A percentile compares a stretch with the other conserved stretches of the same genome.
Conservation (phyloP, 192 early-diverging fungal genomes). For the Linnemannia elongata region DNA sequence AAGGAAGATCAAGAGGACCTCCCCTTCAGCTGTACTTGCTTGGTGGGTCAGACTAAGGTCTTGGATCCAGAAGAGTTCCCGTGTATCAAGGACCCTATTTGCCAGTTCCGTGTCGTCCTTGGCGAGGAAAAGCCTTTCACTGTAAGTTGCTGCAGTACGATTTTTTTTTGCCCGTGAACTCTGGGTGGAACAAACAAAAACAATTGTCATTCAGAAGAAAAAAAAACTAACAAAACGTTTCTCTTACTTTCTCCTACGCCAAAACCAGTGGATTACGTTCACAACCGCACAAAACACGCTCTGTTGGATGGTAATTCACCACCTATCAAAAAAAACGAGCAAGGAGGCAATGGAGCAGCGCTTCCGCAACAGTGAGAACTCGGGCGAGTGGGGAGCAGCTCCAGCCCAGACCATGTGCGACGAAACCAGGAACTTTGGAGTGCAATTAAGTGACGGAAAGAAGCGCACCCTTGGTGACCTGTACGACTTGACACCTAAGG, state of each 20-base stretch:
- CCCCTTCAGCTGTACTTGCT: conserved; percentile 1
- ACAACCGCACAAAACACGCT: conserved; percentile 7
- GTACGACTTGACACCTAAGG: background rate
- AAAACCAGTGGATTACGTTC: conserved; percentile 20
- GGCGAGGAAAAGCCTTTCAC: background rate
- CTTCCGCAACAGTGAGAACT: background rate
- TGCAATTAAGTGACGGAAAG: background rate
- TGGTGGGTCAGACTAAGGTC: background rate
- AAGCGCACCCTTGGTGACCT: conserved; percentile 9
- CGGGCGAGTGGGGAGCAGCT: conserved; percentile 27
- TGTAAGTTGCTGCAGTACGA: background rate
- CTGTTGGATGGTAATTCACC: conserved; percentile 30
- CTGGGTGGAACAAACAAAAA: too few species aligned
- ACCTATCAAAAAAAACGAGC: background rate
- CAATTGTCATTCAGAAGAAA: background rate
- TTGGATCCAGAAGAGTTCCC: conserved; percentile 16
- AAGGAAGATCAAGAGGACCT: background rate
- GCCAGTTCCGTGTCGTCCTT: background rate
- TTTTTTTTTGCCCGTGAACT: background rate
- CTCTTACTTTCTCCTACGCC: too few species aligned
- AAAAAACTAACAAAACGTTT: background rate
- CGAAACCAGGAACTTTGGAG: background rate
- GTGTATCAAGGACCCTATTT: too few species aligned
- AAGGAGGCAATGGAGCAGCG: background rate
- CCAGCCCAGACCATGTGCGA: background rate